phyloP scores from a whole-genome alignment of 345 rosid genomes.

The Corchorus olitorius region DNA sequence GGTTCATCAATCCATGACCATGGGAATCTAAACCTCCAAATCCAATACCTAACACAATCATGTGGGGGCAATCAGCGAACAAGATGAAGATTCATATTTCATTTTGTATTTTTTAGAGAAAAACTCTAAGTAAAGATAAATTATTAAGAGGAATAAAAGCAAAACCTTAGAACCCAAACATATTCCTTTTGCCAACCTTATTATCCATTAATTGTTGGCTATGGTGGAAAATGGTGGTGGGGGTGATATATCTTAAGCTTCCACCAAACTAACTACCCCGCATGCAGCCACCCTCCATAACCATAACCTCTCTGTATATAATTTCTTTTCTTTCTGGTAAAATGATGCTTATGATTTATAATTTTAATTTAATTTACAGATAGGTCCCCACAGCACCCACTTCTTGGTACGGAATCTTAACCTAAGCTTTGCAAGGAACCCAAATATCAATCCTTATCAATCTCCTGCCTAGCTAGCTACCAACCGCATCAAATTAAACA shows the following conservation, averaged over 20 bases:
- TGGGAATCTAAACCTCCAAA: not conserved
- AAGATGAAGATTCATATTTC: constrained; percentile 5
- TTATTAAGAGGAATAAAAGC: not conserved
- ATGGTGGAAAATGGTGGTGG: not conserved
- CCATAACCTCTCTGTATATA: constrained; percentile 17
- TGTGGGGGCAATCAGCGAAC: not conserved
- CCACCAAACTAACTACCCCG: not conserved
- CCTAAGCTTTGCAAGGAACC: constrained; percentile 15
- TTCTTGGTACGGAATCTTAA: constrained; percentile 10
- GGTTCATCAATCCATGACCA: not conserved
- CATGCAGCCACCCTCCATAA: constrained; percentile 5
- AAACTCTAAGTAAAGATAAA: not conserved
- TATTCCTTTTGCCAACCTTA: constrained; percentile 20
- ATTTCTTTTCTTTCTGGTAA: not conserved
- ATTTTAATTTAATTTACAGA: not conserved
- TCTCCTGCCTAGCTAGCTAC: constrained; percentile 4
- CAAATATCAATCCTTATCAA: constrained; percentile 17
- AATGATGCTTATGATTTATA: constrained; percentile 5
- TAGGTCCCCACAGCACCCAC: constrained; percentile 45
- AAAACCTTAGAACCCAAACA: constrained; percentile 8
- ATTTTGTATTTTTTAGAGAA: constrained; percentile 11
- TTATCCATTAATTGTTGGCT: constrained; percentile 11
- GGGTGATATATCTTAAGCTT: not conserved
- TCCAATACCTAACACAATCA: constrained; percentile 8
- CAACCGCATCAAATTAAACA: constrained; percentile 11